Conservation (phyloP, 169 alveolate genomes). For the Plasmodium berghei region DNA sequence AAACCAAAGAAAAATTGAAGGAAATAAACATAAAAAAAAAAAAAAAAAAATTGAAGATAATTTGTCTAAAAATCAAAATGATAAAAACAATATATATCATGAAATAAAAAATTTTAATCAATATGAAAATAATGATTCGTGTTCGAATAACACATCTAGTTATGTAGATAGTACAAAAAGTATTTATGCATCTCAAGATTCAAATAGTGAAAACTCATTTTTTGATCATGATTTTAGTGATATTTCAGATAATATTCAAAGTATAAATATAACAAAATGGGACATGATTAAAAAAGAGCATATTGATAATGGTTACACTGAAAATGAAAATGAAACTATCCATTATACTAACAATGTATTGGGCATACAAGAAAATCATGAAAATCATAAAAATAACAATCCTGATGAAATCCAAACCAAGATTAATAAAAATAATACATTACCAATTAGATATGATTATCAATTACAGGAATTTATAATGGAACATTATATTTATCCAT, state of each 20-base stretch:
- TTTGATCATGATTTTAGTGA: constrained; percentile 56
- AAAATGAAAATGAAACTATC: neutral
- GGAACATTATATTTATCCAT: constrained; percentile 88
- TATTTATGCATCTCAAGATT: constrained; percentile 63
- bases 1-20: constrained; percentile 75
- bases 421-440: neutral
- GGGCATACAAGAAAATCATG: neutral
- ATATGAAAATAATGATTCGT: constrained; percentile 3
- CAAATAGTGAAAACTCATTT: constrained; percentile 54
- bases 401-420: neutral
- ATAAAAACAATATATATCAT: neutral
- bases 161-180: constrained; percentile 70
- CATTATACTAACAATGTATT: neutral
- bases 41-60: neutral
- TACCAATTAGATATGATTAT: constrained; percentile 79
- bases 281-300: neutral
- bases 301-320: neutral
- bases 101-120: neutral
- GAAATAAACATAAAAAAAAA: constrained; percentile 60
- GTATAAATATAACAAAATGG: neutral
- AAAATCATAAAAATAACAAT: neutral
- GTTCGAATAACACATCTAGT: constrained; percentile 24
- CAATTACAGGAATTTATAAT: constrained; percentile 90
- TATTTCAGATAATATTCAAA: constrained; percentile 9
- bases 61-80: neutral